phyloP scores from a whole-genome alignment of 164 flowering plant species.

The Chimonanthus salicifolius region DNA sequence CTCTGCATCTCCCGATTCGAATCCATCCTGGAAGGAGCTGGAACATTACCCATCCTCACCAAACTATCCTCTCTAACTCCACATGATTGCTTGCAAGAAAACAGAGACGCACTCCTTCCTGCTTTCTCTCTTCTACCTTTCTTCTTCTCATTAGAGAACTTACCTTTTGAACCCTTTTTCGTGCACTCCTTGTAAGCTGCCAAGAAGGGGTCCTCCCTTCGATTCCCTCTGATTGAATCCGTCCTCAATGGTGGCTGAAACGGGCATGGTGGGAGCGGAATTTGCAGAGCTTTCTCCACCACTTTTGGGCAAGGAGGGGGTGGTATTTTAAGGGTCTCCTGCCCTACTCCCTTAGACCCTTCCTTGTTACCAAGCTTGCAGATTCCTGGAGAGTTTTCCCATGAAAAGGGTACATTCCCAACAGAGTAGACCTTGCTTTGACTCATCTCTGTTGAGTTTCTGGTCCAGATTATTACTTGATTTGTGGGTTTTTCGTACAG shows the following conservation, averaged over 20 bases:
- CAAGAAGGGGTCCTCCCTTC: conserved; percentile 37
- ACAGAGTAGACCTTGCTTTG: conserved; percentile 23
- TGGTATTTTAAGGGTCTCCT: conserved; percentile 10
- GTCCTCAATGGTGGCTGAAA: conserved; percentile 17
- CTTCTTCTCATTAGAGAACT: conserved; percentile 2
- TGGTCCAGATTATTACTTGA: too few species aligned
- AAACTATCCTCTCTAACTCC: conserved; percentile 42
- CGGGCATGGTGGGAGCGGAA: conserved; percentile 36
- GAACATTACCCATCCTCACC: conserved; percentile 30
- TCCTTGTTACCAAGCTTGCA: conserved; percentile 11
- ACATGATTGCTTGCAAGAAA: conserved; percentile 54
- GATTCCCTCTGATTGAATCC: conserved; percentile 19
- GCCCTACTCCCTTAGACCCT: background rate
- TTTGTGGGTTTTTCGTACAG: too few species aligned
- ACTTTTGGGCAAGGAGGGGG: conserved; percentile 14
- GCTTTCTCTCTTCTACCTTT: background rate
- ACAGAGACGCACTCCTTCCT: conserved; percentile 11
- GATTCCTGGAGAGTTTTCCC: conserved; percentile 42
- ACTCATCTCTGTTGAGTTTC: conserved; percentile 13
- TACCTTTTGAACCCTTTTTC: conserved; percentile 13
- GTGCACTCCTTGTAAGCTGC: conserved; percentile 45
- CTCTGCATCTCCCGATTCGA: too few species aligned
- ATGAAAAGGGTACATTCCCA: conserved; percentile 34
- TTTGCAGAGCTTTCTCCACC: conserved; percentile 4
- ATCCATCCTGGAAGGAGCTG: background rate